Base-by-base conservation (phyloP, 352 stramenopile genomes). In the Globisporangium barbulae region DNA sequence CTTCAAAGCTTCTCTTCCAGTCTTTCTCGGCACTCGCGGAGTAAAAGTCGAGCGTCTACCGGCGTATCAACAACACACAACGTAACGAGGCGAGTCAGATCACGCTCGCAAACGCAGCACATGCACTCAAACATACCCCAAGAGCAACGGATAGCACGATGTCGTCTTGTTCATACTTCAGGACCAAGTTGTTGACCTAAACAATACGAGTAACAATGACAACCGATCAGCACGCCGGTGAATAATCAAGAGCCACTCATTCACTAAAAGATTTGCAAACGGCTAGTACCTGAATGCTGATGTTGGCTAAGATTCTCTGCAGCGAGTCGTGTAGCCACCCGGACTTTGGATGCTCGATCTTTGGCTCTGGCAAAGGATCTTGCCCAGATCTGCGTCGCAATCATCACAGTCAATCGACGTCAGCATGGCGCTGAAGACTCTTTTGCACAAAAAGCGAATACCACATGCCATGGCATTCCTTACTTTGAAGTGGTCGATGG, bases 151-250 rank as follows among this genome's bases (percentile, higher is more conserved):
- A 96, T 5, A 96, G 78, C 17, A 96, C 87, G 39, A 96, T 85
- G 55, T 94, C 83, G 47, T 92, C 84, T 65, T 96, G 78, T 54
- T 96, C 85, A 61, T 94, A 96, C 64, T 96, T 96, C 39, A 96
- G 78, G 31, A 96, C 87, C 22, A 96, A 81, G 59, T 96, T 96
- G 64, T 94, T 94, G 42, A 95, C 68, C 72, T 94, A 60, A 9
- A 50, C 10, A 12, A 19, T 3, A 49, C n/a, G 42, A 9, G 7
- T 31, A 60, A 12, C 37, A 37, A 62, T 21, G 4, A 28, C n/a
- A 53, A 4, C 25, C 8, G 10, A 41, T 19, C 25, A 21, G 35
- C 12, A 41, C 7, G 12, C 33, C 8, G 8, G 33, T 39, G 8
- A 39, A 39, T 39, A 12, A 39, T 13, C 33, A 39, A 12, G 3